Evolutionary conservation across 169 alveolate species (phyloP).

Genomic region (Fabrea salina): DNA sequence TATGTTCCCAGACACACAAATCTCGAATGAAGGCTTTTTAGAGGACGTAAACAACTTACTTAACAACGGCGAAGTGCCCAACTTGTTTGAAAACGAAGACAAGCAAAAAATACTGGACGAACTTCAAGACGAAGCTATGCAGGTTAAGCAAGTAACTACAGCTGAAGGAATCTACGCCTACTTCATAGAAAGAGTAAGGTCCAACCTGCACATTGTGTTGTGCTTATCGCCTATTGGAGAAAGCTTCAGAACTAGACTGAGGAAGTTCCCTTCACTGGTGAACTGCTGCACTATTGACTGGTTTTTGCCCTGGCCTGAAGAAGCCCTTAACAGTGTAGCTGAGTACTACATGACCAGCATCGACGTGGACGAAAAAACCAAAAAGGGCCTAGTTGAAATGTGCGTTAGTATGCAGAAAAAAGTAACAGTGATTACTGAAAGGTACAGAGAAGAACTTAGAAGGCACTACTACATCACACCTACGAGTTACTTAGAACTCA

Average conservation of each 20-base stretch:
- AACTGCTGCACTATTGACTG: conserved; percentile 88
- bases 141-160: conserved; percentile 61
- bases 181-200: conserved; percentile 67
- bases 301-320: conserved; percentile 92
- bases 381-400: conserved; percentile 66
- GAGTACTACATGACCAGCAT: conserved; percentile 72
- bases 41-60: conserved; percentile 89
- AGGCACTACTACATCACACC: conserved; percentile 90
- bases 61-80: conserved; percentile 92
- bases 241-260: conserved; percentile 72
- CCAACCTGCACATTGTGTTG: conserved; percentile 77
- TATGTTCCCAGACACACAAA: conserved; percentile 82
- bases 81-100: conserved; percentile 86
- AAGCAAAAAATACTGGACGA: conserved; percentile 68
- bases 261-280: conserved; percentile 87
- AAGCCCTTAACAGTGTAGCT: conserved; percentile 89
- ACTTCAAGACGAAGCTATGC: conserved; percentile 67
- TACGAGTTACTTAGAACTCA: conserved; percentile 87
- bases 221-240: conserved; percentile 87
- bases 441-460: conserved; percentile 72
- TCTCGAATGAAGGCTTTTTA: conserved; percentile 78
- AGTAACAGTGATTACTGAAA: conserved; percentile 65
- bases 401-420: conserved; percentile 81
- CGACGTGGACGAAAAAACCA: conserved; percentile 65
- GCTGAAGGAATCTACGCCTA: conserved; percentile 41